phyloP scores from a whole-genome alignment of 768 basidiomycete genomes.

The Podaxis sp. region DNA sequence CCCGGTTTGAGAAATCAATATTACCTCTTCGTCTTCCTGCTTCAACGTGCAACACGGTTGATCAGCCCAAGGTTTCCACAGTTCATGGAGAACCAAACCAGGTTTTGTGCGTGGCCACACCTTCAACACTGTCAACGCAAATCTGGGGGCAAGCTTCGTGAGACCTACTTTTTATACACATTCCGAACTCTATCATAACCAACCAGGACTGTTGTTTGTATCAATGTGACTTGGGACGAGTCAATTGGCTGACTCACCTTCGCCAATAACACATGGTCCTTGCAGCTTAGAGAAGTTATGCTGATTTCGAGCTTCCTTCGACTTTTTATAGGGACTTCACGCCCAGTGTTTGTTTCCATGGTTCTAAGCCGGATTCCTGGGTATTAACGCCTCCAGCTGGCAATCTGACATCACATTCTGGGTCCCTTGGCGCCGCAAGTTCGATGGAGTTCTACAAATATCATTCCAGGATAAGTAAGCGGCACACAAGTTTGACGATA shows the following conservation, averaged over 20 bases:
- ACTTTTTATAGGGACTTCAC: conserved; percentile 24
- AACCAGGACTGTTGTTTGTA: conserved; percentile 18
- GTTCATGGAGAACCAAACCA: conserved; percentile 38
- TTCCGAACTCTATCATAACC: conserved; percentile 49
- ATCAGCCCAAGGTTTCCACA: background rate
- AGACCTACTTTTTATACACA: conserved; percentile 47
- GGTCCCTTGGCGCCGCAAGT: conserved; percentile 1
- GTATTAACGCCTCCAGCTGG: conserved; percentile 1
- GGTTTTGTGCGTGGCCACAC: conserved; percentile 51
- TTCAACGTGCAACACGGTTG: conserved; percentile 1
- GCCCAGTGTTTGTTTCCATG: conserved; percentile 12
- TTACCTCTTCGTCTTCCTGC: conserved; percentile 62
- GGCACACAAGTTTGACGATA: background rate
- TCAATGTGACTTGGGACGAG: background rate
- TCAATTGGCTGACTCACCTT: conserved; percentile 37
- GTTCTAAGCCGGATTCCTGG: background rate
- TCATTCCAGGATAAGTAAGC: conserved; percentile 2
- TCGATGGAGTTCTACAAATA: conserved; percentile 9
- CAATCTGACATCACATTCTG: conserved; percentile 6
- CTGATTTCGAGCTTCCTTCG: background rate
- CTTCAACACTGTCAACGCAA: conserved; percentile 27
- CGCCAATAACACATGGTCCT: conserved; percentile 57
- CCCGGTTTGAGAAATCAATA: background rate
- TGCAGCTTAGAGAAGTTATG: background rate
- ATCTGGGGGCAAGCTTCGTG: background rate